A percentile compares a stretch with the other conserved stretches of the same genome.
These are phyloP conservation scores for Ziziphus jujuba DNA, from an alignment of 306 rosid species.

Conservation along the genomic window DNA sequence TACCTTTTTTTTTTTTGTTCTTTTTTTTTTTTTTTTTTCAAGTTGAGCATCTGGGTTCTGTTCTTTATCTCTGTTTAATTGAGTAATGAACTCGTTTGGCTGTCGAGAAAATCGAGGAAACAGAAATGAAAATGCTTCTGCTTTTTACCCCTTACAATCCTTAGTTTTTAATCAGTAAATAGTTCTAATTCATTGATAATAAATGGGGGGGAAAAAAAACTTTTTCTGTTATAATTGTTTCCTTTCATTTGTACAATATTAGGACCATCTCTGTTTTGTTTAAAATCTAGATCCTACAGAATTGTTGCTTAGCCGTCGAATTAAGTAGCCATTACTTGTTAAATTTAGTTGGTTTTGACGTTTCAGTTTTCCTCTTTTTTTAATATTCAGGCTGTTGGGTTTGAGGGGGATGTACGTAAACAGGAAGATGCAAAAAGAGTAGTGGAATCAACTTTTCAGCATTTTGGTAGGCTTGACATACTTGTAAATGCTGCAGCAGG, in stretches of 20 bases:
- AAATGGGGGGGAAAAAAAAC: neutral
- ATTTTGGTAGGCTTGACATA: conserved; percentile 75
- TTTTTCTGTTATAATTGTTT: no score
- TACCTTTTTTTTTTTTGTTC: conserved; percentile 10
- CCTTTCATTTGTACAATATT: no score
- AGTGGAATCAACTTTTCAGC: conserved; percentile 64
- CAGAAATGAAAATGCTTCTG: neutral
- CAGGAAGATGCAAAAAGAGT: conserved; percentile 80
- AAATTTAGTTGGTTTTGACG: neutral
- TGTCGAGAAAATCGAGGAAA: conserved; percentile 4
- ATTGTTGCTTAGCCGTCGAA: neutral
- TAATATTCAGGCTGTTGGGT: conserved; percentile 57
- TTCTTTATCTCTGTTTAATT: neutral
- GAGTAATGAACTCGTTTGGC: neutral
- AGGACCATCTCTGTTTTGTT: neutral
- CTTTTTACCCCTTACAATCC: neutral
- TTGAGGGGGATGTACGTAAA: conserved; percentile 87
- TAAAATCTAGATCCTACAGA: neutral
- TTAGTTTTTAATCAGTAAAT: neutral
- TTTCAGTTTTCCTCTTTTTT: neutral
- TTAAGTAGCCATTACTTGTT: neutral
- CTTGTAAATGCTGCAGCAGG: conserved; percentile 95
- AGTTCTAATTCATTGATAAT: neutral
- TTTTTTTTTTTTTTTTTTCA: neutral
- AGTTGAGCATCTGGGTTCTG: neutral